Percentiles rank a stretch among this genome's conserved stretches.
These are phyloP conservation scores for Pyrenophora tritici-repentis DNA, from an alignment of 2,329 filamentous ascomycete species.

Conservation along the genomic window DNA sequence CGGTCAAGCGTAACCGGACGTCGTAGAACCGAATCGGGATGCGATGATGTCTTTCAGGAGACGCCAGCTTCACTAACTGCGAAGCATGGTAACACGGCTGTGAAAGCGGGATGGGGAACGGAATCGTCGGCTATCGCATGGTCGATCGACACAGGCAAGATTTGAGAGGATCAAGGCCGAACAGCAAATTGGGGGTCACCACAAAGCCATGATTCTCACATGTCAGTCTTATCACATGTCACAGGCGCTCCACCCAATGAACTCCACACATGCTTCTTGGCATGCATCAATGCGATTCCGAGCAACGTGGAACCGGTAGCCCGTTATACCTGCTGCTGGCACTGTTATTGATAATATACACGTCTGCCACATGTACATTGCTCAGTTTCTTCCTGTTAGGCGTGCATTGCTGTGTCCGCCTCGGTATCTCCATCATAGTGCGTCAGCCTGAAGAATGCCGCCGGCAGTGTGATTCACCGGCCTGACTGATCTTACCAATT, in stretches of 20 bases:
- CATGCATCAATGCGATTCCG: slow-evolving; percentile 2
- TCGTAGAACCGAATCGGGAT: slow-evolving; percentile 14
- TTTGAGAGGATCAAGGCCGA: slow-evolving; percentile 9
- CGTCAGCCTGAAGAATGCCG: background rate
- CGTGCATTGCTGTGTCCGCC: no score
- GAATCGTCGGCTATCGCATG: slow-evolving; percentile 10
- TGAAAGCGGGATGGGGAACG: background rate
- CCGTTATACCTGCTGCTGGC: no score
- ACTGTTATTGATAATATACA: no score
- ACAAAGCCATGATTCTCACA: slow-evolving; percentile 30
- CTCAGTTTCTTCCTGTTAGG: background rate
- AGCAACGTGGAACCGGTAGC: background rate
- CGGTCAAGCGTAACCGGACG: slow-evolving; percentile 17
- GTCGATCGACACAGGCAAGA: slow-evolving; percentile 6
- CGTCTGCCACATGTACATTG: no score
- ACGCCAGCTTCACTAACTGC: slow-evolving; percentile 8
- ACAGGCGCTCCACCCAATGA: slow-evolving; percentile 19
- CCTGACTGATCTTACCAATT: background rate
- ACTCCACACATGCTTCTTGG: slow-evolving; percentile 22
- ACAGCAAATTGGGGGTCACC: slow-evolving; percentile 26
- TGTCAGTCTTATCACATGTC: slow-evolving; percentile 32
- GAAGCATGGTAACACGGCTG: slow-evolving; percentile 3
- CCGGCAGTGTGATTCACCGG: background rate
- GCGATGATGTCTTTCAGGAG: slow-evolving; percentile 20
- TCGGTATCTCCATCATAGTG: no score